Conservation (phyloP, 2,329 filamentous ascomycete genomes). For the Nemania sp. region DNA sequence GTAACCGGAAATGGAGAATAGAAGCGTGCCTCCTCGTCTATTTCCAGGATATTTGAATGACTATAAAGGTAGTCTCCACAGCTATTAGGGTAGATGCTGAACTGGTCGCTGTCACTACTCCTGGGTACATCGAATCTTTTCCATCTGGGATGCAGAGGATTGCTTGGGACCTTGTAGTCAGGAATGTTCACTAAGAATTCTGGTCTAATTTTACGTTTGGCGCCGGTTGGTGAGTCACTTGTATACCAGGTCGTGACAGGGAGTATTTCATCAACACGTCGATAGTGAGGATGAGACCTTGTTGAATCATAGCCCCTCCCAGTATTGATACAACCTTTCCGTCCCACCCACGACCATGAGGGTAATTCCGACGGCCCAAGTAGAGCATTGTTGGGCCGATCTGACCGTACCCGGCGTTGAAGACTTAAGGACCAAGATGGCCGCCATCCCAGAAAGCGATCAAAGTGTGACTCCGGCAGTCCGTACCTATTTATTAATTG, state of each 20-base stretch:
- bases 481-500: neutral
- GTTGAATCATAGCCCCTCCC: neutral
- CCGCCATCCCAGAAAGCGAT: slow-evolving; percentile 1
- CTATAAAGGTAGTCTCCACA: neutral
- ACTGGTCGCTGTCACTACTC: neutral
- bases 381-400: neutral
- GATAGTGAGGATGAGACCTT: neutral
- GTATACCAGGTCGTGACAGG: neutral
- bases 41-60: neutral
- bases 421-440: neutral
- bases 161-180: neutral
- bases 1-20: neutral
- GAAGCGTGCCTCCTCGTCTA: neutral
- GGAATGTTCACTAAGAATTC: neutral
- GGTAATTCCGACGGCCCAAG: neutral
- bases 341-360: slow-evolving; percentile 4
- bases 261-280: neutral
- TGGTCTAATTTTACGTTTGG: neutral
- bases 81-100: neutral
- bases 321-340: neutral
- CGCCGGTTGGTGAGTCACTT: neutral
- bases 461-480: neutral
- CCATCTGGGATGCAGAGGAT: neutral
- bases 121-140: neutral
- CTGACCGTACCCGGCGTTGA: slow-evolving; percentile 1